Conservation (phyloP, 1,284 basidiomycete species). For the Rhodotorula sp. region DNA sequence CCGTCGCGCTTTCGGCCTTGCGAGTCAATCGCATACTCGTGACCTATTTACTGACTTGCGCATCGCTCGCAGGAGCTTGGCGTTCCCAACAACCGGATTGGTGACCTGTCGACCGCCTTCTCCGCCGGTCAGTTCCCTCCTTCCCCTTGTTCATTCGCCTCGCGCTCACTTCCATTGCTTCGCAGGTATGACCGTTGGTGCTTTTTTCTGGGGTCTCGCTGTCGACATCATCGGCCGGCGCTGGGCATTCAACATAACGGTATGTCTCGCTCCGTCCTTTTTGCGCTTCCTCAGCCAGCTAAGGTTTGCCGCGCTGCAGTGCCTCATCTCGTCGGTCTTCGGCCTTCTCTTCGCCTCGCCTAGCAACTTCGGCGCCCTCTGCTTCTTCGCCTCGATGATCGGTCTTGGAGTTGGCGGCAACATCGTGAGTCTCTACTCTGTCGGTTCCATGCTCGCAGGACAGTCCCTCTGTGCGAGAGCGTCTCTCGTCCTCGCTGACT, state of each 20-base stretch:
- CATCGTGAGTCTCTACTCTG: conserved; percentile 16
- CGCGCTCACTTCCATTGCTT: too few relatives aligned
- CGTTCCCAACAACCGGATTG: conserved; percentile 54
- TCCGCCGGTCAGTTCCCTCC: conserved; percentile 38
- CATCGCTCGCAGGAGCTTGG: conserved; percentile 11
- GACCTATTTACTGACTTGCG: too few relatives aligned
- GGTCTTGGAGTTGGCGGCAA: conserved; percentile 42
- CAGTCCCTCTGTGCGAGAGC: too few relatives aligned
- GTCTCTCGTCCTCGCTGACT: too few relatives aligned
- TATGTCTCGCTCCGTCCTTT: not conserved
- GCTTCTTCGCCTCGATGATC: conserved; percentile 47
- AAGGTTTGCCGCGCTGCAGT: conserved; percentile 58
- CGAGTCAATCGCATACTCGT: not conserved
- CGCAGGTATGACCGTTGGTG: conserved; percentile 53
- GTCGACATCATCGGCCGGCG: conserved; percentile 46
- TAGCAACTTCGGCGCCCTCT: conserved; percentile 48
- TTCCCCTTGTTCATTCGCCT: too few relatives aligned
- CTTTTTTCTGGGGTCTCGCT: conserved; percentile 54
- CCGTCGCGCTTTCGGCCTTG: not conserved
- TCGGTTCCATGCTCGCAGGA: too few relatives aligned
- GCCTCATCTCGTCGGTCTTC: conserved; percentile 68
- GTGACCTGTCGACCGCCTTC: conserved; percentile 63
- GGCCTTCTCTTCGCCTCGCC: conserved; percentile 52
- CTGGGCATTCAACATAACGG: conserved; percentile 13
- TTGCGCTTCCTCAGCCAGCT: conserved; percentile 37